Evolutionary conservation across 345 rosid genomes (phyloP).

Genomic region (Draba incana): DNA sequence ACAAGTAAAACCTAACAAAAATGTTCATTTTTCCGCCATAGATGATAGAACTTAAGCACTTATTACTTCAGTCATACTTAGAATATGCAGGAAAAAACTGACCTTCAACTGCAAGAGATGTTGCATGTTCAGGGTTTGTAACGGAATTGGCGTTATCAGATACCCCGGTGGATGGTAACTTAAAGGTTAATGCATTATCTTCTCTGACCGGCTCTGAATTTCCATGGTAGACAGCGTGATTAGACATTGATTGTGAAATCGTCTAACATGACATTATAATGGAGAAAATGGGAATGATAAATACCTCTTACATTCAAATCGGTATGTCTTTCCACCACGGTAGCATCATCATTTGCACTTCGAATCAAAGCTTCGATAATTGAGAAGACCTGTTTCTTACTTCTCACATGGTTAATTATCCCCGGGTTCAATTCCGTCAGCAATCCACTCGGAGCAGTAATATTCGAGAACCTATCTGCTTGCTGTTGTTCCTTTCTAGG

Average conservation of each 20-base stretch:
- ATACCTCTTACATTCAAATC: conserved; percentile 45
- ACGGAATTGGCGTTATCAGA: conserved; percentile 50
- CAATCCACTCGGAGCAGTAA: conserved; percentile 91
- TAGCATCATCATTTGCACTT: conserved; percentile 47
- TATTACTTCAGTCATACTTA: not conserved
- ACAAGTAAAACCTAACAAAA: conserved; percentile 9
- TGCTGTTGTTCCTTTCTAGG: conserved; percentile 60
- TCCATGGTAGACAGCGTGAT: conserved; percentile 40
- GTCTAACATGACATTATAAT: conserved; percentile 41
- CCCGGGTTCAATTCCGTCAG: conserved; percentile 90
- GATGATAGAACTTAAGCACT: not conserved
- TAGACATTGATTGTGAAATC: conserved; percentile 37
- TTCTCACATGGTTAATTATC: conserved; percentile 88
- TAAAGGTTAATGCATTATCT: conserved; percentile 51
- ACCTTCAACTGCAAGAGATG: conserved; percentile 78
- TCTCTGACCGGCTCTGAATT: conserved; percentile 47
- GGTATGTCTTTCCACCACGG: conserved; percentile 38
- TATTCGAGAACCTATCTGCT: conserved; percentile 75
- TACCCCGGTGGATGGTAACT: conserved; percentile 56
- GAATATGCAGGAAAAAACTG: conserved; percentile 25
- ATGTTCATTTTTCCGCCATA: not conserved
- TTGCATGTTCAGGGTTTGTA: conserved; percentile 51
- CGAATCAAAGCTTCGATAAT: conserved; percentile 79
- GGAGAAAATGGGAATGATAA: conserved; percentile 37
- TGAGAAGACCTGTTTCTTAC: conserved; percentile 85